phyloP scores from a whole-genome alignment of 2,329 filamentous ascomycete genomes.

The Metarhizium album region DNA sequence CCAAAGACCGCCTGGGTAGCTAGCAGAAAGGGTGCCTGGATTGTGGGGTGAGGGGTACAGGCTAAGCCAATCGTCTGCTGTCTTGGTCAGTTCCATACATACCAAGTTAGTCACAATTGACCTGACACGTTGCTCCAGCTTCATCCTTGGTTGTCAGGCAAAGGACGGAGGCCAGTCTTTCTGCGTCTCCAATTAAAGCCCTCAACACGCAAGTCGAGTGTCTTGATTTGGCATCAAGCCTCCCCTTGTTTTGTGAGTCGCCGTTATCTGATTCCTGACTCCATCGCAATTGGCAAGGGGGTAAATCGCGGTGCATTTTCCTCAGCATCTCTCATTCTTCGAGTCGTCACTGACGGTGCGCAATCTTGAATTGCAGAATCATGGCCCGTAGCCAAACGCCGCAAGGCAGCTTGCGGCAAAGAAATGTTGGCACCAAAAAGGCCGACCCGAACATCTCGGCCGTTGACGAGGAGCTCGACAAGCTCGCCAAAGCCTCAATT shows the following conservation, averaged over 20 bases:
- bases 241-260: conserved; percentile 1
- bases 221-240: not conserved
- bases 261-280: not conserved
- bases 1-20: no score
- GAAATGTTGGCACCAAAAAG: conserved; percentile 43
- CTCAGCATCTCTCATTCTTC: not conserved
- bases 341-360: not conserved
- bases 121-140: conserved; percentile 1
- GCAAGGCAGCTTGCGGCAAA: conserved; percentile 49
- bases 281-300: not conserved
- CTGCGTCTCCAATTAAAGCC: not conserved
- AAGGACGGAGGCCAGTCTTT: conserved; percentile 3
- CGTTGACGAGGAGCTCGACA: conserved; percentile 39
- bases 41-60: no score
- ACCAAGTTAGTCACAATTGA: no score
- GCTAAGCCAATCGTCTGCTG: no score
- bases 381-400: conserved; percentile 40
- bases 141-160: conserved; percentile 3
- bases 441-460: conserved; percentile 26
- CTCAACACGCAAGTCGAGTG: conserved; percentile 1
- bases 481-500: conserved; percentile 30
- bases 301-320: not conserved
- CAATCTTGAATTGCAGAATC: conserved; percentile 14
- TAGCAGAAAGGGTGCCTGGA: no score
- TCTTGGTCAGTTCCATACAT: no score